A percentile compares a stretch with the other conserved stretches of the same genome.
phyloP scores from a whole-genome alignment of 768 basidiomycete genomes.

The Leccinum subgranulosum region DNA sequence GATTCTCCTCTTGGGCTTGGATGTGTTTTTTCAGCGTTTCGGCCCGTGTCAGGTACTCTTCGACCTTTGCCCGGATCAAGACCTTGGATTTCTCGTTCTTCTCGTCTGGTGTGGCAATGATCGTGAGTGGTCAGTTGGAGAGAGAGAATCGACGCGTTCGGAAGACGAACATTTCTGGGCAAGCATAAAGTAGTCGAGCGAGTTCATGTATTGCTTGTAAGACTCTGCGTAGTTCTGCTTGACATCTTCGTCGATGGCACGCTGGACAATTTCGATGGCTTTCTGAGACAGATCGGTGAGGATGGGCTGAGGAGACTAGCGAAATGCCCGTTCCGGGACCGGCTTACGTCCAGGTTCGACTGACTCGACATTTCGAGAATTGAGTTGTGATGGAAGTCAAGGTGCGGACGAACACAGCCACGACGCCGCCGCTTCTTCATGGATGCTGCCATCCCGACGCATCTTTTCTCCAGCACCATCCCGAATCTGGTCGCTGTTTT shows the following conservation, averaged over 20 bases:
- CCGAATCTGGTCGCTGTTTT: conserved; percentile 59
- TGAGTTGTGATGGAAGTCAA: not conserved
- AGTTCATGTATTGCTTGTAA: conserved; percentile 92
- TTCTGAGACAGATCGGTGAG: conserved; percentile 40
- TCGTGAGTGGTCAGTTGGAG: not conserved
- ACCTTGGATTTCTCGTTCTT: conserved; percentile 92
- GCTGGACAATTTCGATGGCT: conserved; percentile 90
- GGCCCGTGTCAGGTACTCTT: conserved; percentile 87
- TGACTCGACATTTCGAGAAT: conserved; percentile 39
- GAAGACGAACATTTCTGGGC: conserved; percentile 77
- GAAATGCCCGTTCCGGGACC: not conserved
- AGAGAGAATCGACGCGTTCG: not conserved
- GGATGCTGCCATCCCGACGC: conserved; percentile 35
- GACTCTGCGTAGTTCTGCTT: conserved; percentile 94
- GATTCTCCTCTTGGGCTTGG: conserved; percentile 54
- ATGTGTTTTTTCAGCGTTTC: conserved; percentile 90
- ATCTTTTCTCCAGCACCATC: conserved; percentile 55
- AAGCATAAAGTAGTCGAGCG: conserved; percentile 98
- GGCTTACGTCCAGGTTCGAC: conserved; percentile 47
- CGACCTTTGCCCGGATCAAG: conserved; percentile 83
- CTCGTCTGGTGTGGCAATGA: conserved; percentile 44
- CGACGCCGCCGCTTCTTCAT: not conserved
- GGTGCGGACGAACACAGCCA: conserved; percentile 16
- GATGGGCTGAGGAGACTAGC: not conserved
- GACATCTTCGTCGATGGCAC: conserved; percentile 88